Evolutionary conservation across 1,284 basidiomycete genomes (phyloP).

Genomic region (Puccinia polysora): DNA sequence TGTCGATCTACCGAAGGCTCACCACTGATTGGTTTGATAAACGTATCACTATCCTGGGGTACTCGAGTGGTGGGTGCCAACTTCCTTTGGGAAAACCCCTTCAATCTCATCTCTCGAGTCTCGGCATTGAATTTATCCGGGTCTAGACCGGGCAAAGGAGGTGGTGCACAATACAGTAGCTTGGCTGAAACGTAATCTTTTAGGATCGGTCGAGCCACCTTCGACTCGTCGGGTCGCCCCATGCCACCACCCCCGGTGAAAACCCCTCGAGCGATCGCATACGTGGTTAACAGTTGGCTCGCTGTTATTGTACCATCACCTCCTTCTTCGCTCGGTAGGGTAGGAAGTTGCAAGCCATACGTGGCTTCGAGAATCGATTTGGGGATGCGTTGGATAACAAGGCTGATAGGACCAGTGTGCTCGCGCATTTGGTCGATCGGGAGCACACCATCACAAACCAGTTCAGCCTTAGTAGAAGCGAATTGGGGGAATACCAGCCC

Average conservation of each 20-base stretch:
- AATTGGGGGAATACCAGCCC: slow-evolving; percentile 98
- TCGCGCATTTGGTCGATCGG: slow-evolving; percentile 98
- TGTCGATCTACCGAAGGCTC: slow-evolving; percentile 48
- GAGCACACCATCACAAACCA: slow-evolving; percentile 93
- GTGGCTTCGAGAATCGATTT: slow-evolving; percentile 78
- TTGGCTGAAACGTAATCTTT: slow-evolving; percentile 98
- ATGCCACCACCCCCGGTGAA: slow-evolving; percentile 72
- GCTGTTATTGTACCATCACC: slow-evolving; percentile 73
- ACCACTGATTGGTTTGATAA: slow-evolving; percentile 57
- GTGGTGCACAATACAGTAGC: slow-evolving; percentile 76
- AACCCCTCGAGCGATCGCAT: slow-evolving; percentile 90
- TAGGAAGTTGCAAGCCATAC: slow-evolving; percentile 78
- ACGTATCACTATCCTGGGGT: slow-evolving; percentile 74
- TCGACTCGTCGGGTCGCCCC: slow-evolving; percentile 94
- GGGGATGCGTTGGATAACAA: slow-evolving; percentile 77
- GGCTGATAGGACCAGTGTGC: slow-evolving; percentile 76
- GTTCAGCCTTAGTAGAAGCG: slow-evolving; percentile 86
- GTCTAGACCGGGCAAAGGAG: slow-evolving; percentile 66
- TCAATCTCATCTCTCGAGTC: slow-evolving; percentile 64
- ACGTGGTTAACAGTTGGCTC: slow-evolving; percentile 77
- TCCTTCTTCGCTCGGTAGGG: slow-evolving; percentile 70
- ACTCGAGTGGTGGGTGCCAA: slow-evolving; percentile 78
- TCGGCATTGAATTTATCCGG: slow-evolving; percentile 72
- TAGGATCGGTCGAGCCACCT: slow-evolving; percentile 83
- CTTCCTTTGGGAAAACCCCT: slow-evolving; percentile 63